phyloP scores from a whole-genome alignment of 192 early-diverging fungal species.

The Haplosporangium gracile region DNA sequence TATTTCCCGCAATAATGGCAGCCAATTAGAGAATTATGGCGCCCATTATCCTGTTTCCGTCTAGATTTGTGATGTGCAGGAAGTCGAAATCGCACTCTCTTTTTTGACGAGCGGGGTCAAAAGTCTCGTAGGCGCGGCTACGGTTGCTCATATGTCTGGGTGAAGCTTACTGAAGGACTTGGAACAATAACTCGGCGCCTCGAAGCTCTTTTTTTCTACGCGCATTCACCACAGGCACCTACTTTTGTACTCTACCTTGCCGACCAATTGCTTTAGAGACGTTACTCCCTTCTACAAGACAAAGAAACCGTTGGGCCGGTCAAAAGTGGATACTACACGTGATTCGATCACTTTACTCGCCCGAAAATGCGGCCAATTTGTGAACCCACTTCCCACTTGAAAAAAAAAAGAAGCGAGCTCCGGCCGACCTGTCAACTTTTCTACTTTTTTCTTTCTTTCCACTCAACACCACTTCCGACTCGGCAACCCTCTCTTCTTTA shows the following conservation, averaged over 20 bases:
- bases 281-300: neutral
- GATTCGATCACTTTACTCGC: neutral
- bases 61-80: slow-evolving; percentile 7
- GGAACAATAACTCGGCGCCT: no score
- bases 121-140: no score
- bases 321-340: neutral
- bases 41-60: no score
- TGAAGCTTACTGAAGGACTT: neutral
- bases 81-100: neutral
- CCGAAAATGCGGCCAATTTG: neutral
- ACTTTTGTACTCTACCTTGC: neutral
- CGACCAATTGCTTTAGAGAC: neutral
- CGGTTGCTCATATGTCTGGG: neutral
- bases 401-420: neutral
- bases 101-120: neutral
- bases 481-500: neutral
- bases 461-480: neutral
- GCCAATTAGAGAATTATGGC: no score
- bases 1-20: neutral
- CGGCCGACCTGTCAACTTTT: neutral
- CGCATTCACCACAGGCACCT: no score
- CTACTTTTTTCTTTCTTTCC: neutral
- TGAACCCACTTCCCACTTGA: neutral
- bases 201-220: neutral
- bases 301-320: neutral